Percentiles rank a stretch among this genome's conserved stretches.
Evolutionary conservation across 805 yeast genomes (phyloP).

Genomic region (Grigorovia yakushimaensis): DNA sequence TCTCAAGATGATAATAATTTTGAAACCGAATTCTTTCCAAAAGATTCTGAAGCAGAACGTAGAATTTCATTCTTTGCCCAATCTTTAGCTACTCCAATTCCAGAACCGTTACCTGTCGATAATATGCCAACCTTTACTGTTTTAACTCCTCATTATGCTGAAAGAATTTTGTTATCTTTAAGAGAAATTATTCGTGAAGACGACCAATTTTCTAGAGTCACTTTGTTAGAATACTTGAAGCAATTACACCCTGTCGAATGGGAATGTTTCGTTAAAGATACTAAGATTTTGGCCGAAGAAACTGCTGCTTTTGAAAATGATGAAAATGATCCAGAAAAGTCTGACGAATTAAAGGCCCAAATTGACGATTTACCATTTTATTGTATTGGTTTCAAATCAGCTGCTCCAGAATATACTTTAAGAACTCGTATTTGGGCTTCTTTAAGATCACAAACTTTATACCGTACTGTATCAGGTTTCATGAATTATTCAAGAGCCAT

Average conservation of each 20-base stretch:
- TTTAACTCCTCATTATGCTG: slow-evolving; percentile 90
- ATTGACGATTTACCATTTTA: slow-evolving; percentile 89
- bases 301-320: slow-evolving; percentile 59
- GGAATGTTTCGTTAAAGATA: slow-evolving; percentile 95
- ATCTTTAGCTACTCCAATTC: slow-evolving; percentile 95
- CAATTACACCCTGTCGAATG: slow-evolving; percentile 95
- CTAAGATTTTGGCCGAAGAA: slow-evolving; percentile 90
- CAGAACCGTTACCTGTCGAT: slow-evolving; percentile 98
- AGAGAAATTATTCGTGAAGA: slow-evolving; percentile 96
- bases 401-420: slow-evolving; percentile 92
- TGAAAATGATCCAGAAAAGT: slow-evolving; percentile 42
- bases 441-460: slow-evolving; percentile 88
- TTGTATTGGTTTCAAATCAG: slow-evolving; percentile 94
- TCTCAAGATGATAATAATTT: slow-evolving; percentile 93
- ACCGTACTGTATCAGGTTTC: slow-evolving; percentile 95
- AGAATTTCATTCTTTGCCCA: slow-evolving; percentile 99
- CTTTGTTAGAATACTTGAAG: slow-evolving; percentile 86
- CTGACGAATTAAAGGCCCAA: slow-evolving; percentile 66
- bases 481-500: slow-evolving; percentile 98
- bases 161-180: slow-evolving; percentile 84
- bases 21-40: slow-evolving; percentile 95
- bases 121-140: slow-evolving; percentile 99
- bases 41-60: slow-evolving; percentile 97
- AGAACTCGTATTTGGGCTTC: slow-evolving; percentile 99
- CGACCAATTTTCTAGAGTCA: slow-evolving; percentile 91